Conservation (phyloP, 352 stramenopile species). For the Phytophthora fragariaefolia region DNA sequence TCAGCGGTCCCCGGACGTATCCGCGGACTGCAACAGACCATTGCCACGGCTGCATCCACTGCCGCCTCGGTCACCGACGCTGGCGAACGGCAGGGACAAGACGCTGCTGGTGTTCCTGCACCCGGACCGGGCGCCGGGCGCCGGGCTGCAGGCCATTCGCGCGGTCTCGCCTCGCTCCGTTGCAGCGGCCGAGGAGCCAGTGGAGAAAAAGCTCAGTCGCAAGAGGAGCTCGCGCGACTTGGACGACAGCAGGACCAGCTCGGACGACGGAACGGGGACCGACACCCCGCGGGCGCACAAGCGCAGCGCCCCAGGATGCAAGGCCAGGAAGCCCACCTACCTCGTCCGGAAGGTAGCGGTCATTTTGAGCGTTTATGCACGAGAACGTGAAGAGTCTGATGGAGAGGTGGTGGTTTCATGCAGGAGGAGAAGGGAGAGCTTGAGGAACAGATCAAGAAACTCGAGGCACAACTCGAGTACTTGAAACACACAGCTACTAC, state of each 20-base stretch:
- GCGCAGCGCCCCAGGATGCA: slow-evolving; percentile 29
- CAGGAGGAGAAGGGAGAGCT: slow-evolving; percentile 54
- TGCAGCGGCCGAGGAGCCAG: neutral
- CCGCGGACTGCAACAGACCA: slow-evolving; percentile 18
- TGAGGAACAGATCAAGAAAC: slow-evolving; percentile 42
- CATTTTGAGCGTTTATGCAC: neutral
- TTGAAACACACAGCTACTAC: slow-evolving; percentile 33
- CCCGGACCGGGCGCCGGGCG: neutral
- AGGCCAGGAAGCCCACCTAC: slow-evolving; percentile 53
- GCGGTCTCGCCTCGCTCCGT: slow-evolving; percentile 22
- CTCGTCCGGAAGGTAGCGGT: slow-evolving; percentile 47
- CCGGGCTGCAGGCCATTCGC: neutral
- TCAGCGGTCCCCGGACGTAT: slow-evolving; percentile 15
- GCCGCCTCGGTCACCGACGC: slow-evolving; percentile 13
- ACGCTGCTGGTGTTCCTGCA: slow-evolving; percentile 30
- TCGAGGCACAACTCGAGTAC: slow-evolving; percentile 47
- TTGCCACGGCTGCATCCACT: slow-evolving; percentile 27
- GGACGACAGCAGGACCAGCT: slow-evolving; percentile 23
- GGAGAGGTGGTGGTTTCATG: neutral
- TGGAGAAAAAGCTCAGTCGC: slow-evolving; percentile 2
- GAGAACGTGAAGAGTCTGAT: neutral
- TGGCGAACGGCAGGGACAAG: slow-evolving; percentile 13
- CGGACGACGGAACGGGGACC: slow-evolving; percentile 19
- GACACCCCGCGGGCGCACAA: slow-evolving; percentile 26
- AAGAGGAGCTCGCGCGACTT: slow-evolving; percentile 23